Base-by-base conservation (phyloP, 441 rosid species). In the Erodium chrysanthum region DNA sequence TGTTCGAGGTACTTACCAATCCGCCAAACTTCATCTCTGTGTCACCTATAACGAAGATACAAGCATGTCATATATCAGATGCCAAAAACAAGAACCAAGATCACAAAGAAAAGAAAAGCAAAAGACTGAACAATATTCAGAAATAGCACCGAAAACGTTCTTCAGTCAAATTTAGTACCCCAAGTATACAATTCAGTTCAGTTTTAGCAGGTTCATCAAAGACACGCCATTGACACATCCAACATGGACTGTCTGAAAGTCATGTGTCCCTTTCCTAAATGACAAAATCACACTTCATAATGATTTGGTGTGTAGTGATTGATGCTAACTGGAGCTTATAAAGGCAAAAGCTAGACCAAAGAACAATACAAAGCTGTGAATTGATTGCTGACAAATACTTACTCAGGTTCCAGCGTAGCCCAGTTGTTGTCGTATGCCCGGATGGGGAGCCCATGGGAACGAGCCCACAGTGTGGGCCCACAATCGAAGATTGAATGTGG, bases 361-460 rank as follows among this genome's bases (percentile, higher is more conserved):
- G n/a, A 70, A 17, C 29, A 33, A 8, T 31, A 63, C 18, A 50
- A 50, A n/a, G 21, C 0, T 3, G 21, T 50, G 58, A 58, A 15
- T 22, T 22, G 6, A 17, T 5, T 9, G 22, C 42, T 25, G 52
- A 66, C 69, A n/a, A n/a, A n/a, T n/a, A 77, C 96, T 88, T 80
- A 94, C 98, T 60, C 14, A 94, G 89, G 81, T 94, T 82, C 99
- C 99, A 94, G 35, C 75, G 76, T 67, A 94, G 97, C 29, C 97
- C 99, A 0, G 92, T 84, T 1, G 98, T 89, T 4, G 96, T 83
- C 69, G 92, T 88, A 50, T 78, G 77, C 61, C 72, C 76, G 21
- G 97, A 86, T 33, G 92, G 89, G 76, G 73, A 70, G 44, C 96
- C 97, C 65, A 94, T 67, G 0, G 99, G 99, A 67, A 94, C 73